Percentiles rank a stretch among this genome's conserved stretches.
phyloP scores from a whole-genome alignment of 331 rosid species.

The Phaseolus coccineus region DNA sequence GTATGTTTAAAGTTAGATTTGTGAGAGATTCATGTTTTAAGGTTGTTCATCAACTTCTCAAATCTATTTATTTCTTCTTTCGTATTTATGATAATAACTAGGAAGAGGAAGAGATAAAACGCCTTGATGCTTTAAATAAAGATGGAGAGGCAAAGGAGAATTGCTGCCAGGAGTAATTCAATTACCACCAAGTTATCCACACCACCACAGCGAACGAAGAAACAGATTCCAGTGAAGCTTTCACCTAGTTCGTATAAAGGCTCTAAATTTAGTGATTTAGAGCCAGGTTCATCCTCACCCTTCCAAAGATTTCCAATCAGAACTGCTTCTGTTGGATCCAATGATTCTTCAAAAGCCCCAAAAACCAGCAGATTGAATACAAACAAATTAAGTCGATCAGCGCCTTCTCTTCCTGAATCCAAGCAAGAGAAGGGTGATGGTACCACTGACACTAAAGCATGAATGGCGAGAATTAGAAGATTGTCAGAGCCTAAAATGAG shows the following conservation, averaged over 20 bases:
- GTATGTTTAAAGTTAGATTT: conserved; percentile 14
- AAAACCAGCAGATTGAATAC: conserved; percentile 64
- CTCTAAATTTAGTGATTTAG: conserved; percentile 90
- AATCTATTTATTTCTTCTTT: conserved; percentile 29
- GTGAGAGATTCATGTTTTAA: conserved; percentile 27
- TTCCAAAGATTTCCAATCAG: conserved; percentile 65
- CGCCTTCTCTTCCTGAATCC: conserved; percentile 63
- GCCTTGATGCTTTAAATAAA: conserved; percentile 72
- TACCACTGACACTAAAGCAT: conserved; percentile 63
- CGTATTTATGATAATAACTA: conserved; percentile 43
- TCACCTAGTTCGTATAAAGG: conserved; percentile 69
- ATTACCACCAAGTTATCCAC: conserved; percentile 52
- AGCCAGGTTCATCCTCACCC: conserved; percentile 83
- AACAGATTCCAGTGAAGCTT: conserved; percentile 59
- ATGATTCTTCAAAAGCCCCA: conserved; percentile 61
- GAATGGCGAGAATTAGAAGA: conserved; percentile 78
- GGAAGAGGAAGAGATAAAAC: conserved; percentile 84
- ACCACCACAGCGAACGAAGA: conserved; percentile 68
- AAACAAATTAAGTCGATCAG: conserved; percentile 76
- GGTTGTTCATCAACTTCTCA: conserved; percentile 22
- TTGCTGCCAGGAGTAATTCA: conserved; percentile 76
- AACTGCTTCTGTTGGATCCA: conserved; percentile 60
- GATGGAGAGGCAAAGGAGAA: conserved; percentile 92
- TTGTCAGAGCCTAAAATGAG: conserved; percentile 91
- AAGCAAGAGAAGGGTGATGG: conserved; percentile 66